Percentiles rank a stretch among this genome's conserved stretches.
These are phyloP conservation scores for Grosmannia clavigera DNA, from an alignment of 2,329 filamentous ascomycete genomes.

Conservation along the genomic window DNA sequence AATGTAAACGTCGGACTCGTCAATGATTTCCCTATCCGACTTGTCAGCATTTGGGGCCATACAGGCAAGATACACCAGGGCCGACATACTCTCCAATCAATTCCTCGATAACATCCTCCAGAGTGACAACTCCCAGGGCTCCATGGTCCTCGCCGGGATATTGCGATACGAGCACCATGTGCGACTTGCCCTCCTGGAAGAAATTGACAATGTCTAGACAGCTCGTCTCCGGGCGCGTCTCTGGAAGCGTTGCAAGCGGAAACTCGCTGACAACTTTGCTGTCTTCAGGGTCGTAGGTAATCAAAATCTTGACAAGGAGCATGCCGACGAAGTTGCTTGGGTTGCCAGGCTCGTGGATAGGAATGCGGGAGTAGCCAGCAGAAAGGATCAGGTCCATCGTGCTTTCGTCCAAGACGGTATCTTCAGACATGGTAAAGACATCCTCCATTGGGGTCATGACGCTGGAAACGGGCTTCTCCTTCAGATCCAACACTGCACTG, in stretches of 20 bases:
- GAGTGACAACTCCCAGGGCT: slow-evolving; percentile 81
- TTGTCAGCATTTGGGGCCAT: neutral
- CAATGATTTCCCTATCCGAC: slow-evolving; percentile 72
- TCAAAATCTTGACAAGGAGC: slow-evolving; percentile 96
- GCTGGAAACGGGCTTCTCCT: slow-evolving; percentile 85
- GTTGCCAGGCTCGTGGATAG: slow-evolving; percentile 80
- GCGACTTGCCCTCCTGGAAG: slow-evolving; percentile 97
- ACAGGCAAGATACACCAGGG: neutral
- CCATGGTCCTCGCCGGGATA: slow-evolving; percentile 81
- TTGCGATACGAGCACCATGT: slow-evolving; percentile 95
- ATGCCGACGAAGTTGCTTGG: slow-evolving; percentile 87
- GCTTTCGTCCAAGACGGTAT: slow-evolving; percentile 80
- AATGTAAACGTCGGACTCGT: slow-evolving; percentile 96
- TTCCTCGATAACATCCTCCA: slow-evolving; percentile 98
- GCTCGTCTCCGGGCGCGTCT: slow-evolving; percentile 89
- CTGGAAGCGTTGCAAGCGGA: slow-evolving; percentile 81
- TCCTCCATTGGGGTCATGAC: slow-evolving; percentile 99
- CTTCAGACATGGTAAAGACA: slow-evolving; percentile 92
- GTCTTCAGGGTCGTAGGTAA: slow-evolving; percentile 96
- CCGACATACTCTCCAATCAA: slow-evolving; percentile 79
- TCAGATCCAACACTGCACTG: slow-evolving; percentile 87
- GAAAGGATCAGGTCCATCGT: slow-evolving; percentile 92
- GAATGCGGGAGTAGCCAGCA: slow-evolving; percentile 90
- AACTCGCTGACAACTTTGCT: slow-evolving; percentile 79
- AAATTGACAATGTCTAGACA: slow-evolving; percentile 98